Base-by-base conservation (phyloP, 1,284 basidiomycete genomes). In the Sanguinoderma infundibulare region DNA sequence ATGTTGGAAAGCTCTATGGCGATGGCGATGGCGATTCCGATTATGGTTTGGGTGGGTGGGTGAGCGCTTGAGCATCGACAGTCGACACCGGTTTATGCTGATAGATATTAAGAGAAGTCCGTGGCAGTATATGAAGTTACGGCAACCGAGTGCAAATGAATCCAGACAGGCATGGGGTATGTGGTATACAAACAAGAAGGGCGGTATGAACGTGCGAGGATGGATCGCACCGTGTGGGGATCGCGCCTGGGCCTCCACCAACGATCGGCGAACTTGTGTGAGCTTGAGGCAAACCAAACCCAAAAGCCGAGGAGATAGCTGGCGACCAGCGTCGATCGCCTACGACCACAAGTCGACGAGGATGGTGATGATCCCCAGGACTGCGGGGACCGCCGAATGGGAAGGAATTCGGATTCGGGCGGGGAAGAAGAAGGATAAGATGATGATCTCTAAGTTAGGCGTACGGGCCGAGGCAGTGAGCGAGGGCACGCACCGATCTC, bases 281-380 rank as follows among this genome's bases (percentile, higher is more conserved):
- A 20, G 5, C 28, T 9, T 12, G 44, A 28, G 26, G 9, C 46
- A 30, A 28, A 28, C 14, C 40, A 22, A 9, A 40, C 9, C 10
- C 40, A 49, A 28, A 44, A 20, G 7, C 10, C 15, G 56, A 20
- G 39, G 24, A 34, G 53, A 50, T 55, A 39, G 44, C 17, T n/a
- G n/a, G n/a, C n/a, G n/a, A n/a, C n/a, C 24, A 12, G 28, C 26
- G 14, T 34, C 49, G 49, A 26, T 28, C 44, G 26, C 40, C 42
- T 63, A 76, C 52, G 80, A 77, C 67, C 84, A 83, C 28, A 90
- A 77, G 74, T 91, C 89, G 46, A 91, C 87, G 42, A 90, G 74
- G 64, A 91, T 91, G 38, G 89, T 91, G 63, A 89, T 80, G 61
- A 91, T 87, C 56, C 89, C 90, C 38, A 91, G 81, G 38, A 89